Evolutionary conservation across 306 rosid species (phyloP).

Genomic region (Citrullus mucosospermus): DNA sequence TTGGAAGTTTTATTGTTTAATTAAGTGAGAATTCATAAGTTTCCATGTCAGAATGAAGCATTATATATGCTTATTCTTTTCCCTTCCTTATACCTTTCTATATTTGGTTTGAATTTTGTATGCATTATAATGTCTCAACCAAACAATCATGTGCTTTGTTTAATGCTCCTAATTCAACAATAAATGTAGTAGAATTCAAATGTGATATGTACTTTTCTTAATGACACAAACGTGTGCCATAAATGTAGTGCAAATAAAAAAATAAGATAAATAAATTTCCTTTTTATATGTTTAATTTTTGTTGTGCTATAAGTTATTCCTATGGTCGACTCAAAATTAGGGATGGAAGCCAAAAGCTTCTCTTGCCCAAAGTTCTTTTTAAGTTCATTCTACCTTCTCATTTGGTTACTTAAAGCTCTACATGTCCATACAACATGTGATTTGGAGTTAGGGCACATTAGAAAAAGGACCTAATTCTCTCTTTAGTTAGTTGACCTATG

Average conservation of each 20-base stretch:
- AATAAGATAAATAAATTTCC: too few relatives aligned
- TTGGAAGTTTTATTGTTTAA: background rate
- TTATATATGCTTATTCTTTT: background rate
- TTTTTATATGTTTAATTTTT: background rate
- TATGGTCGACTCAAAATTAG: too few relatives aligned
- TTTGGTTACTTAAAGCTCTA: too few relatives aligned
- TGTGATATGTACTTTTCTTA: background rate
- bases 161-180: background rate
- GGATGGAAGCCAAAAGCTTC: too few relatives aligned
- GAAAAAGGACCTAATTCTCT: background rate
- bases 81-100: background rate
- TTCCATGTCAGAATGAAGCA: background rate
- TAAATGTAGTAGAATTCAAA: background rate
- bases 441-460: too few relatives aligned
- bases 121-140: background rate
- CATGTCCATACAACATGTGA: background rate
- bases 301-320: background rate
- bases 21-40: background rate
- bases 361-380: too few relatives aligned
- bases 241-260: background rate
- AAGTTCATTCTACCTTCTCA: background rate
- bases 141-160: background rate
- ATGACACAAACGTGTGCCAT: background rate
- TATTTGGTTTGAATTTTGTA: background rate
- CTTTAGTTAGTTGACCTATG: too few relatives aligned